Evolutionary conservation across 2,329 filamentous ascomycete genomes (phyloP), one percentile per base, ranked within the genome.

Genomic region (Exophiala phaeomuriformis): DNA sequence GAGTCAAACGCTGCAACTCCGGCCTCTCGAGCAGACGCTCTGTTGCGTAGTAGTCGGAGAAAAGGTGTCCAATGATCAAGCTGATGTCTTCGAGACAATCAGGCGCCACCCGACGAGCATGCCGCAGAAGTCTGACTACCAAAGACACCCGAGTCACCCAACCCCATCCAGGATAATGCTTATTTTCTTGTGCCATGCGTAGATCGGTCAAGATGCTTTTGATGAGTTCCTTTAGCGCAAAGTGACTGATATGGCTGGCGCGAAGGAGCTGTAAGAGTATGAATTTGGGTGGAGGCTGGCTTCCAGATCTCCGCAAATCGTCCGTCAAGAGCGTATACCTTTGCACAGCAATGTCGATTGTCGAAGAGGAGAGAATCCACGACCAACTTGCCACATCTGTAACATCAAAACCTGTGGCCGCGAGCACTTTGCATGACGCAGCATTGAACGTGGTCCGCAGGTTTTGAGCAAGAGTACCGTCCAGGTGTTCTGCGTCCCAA

Each of bases 41-140:
- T 3, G 32, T 45, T 5, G 12, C 36, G 42, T 57, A 55, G 19
- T 47, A 43, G 29, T 56, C 51, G 9, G 49, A 51, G 27, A 59
- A 54, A 9, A 57, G 51, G 40, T 51, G 46, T 12, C 42, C 48
- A 42, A 56, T 39, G 41, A 73, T 66, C 31, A 65, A 63, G 28
- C 71, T 67, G 51, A 77, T 72, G 29, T 65, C 65, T 29, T 71
- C 62, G 30, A 78, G 67, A 2, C 71, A 69, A 32, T 69, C 65
- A 2, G 78, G 77, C 71, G 73, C 77, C 9, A 75, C 67, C 41
- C 67, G 64, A 27, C 76, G 72, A 53, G 77, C 76, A 67, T 77
- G 75, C 12, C 72, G 72, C 36, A 80, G 63, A 30, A 81, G 67
- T 27, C 76, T 72, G 46, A 72, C 63, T 47, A 75, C 69, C 31